phyloP scores from a whole-genome alignment of 805 yeast species.

The Hermanozyma aechmeae region DNA sequence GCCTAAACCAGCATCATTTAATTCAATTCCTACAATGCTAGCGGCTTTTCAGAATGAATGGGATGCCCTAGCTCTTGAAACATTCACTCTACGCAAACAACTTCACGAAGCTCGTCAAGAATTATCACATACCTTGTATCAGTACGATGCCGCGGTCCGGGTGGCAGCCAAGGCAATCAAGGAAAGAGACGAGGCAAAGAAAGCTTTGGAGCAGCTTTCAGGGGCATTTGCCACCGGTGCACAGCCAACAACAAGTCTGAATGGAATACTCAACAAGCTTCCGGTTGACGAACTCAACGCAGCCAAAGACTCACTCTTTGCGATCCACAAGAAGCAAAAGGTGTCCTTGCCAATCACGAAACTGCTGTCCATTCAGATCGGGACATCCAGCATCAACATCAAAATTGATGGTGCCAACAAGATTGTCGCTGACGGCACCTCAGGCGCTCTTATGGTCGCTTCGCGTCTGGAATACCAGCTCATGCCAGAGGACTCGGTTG shows the following conservation, averaged over 20 bases:
- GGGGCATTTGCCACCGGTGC: slow-evolving; percentile 6
- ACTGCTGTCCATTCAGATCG: slow-evolving; percentile 1
- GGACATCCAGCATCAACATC: not conserved
- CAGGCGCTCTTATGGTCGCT: not conserved
- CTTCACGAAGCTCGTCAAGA: slow-evolving; percentile 59
- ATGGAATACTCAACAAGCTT: not conserved
- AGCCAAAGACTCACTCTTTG: slow-evolving; percentile 26
- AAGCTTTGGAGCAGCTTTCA: slow-evolving; percentile 52
- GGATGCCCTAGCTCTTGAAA: slow-evolving; percentile 79
- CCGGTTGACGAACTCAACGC: slow-evolving; percentile 14
- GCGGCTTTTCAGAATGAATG: slow-evolving; percentile 78
- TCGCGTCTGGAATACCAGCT: not conserved
- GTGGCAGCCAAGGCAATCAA: slow-evolving; percentile 70
- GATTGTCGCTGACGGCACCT: not conserved
- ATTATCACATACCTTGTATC: slow-evolving; percentile 67
- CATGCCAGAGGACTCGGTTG: not conserved
- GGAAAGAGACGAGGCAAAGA: slow-evolving; percentile 66
- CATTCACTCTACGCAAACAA: slow-evolving; percentile 67
- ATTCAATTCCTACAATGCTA: slow-evolving; percentile 72
- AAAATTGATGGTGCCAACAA: not conserved
- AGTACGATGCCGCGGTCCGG: slow-evolving; percentile 83
- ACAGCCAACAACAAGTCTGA: not conserved
- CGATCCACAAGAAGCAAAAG: slow-evolving; percentile 26
- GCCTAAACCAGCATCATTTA: slow-evolving; percentile 37
- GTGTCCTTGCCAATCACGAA: slow-evolving; percentile 11